Base-by-base conservation (phyloP, 2,329 filamentous ascomycete genomes). In the Triangularia setosa region DNA sequence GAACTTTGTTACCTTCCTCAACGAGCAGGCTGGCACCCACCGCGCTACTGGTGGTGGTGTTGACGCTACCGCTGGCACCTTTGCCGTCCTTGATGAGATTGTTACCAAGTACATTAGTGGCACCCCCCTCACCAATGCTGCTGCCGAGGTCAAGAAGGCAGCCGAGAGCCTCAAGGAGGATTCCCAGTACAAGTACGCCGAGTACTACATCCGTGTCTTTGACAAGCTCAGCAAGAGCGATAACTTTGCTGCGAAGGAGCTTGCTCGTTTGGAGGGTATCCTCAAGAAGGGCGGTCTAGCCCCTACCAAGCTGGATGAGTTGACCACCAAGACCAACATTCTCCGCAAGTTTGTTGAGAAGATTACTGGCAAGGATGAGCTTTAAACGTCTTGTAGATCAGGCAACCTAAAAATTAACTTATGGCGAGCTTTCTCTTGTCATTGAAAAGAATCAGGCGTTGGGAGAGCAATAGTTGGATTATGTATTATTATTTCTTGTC, bases 171-270 rank as follows among this genome's bases (percentile, higher is more conserved):
- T 95, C 60, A 86, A 89, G 79, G 88, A 85, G 61, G 76, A 80
- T 67, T 81, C 80, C 12, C 81, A 87, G 77, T 78, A 89, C 77
- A 92, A 91, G 82, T 96, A 94, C 75, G 92, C 92, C 56, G 85
- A 93, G 79, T 99, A 99, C 86, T 98, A 99, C 78, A 83, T 95
- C 76, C 92, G 91, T 76, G 93, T 96, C 62, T 90, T 95, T 66
- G 87, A 91, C 76, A 98, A 97, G 87, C 81, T 95, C 68, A 83
- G 81, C 75, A 83, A 89, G 77, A 96, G 90, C 79, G 83, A 90
- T 67, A 89, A 83, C 60, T 97, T 92, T 74, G 92, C 88, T 58
- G 81, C 86, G 75, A 98, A 97, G 87, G 94, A 98, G 83, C 82
- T 93, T 68, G 84, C 87, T 66, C 87, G 94, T 68, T 83, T 98